Evolutionary conservation across 78 protist species (phyloP).

Genomic region (Polysphondylium violaceum): DNA sequence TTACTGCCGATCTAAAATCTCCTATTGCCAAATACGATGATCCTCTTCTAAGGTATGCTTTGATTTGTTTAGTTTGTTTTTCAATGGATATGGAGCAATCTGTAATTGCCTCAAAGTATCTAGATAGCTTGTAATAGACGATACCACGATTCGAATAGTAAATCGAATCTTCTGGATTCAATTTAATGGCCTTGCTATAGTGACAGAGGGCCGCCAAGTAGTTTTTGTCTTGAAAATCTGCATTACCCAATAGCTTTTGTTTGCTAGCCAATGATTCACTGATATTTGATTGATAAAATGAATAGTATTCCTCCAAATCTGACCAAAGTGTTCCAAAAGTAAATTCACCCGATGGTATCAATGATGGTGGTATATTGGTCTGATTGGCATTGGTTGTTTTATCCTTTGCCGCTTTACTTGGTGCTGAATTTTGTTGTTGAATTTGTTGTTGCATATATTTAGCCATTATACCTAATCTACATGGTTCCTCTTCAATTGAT

Average conservation of each 20-base stretch:
- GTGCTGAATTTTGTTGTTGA: neutral
- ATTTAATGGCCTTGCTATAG: conserved; percentile 67
- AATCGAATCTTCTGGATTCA: conserved; percentile 64
- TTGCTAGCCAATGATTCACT: conserved; percentile 43
- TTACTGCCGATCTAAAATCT: conserved; percentile 18
- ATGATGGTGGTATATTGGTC: neutral
- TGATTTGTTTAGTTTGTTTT: conserved; percentile 46
- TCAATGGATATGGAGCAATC: conserved; percentile 71
- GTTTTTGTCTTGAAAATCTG: conserved; percentile 43
- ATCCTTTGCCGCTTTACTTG: neutral
- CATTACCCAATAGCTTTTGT: conserved; percentile 61
- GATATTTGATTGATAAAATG: neutral
- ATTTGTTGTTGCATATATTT: conserved; percentile 18
- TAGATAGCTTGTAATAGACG: conserved; percentile 51
- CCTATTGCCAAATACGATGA: conserved; percentile 52
- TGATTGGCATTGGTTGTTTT: neutral
- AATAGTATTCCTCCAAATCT: conserved; percentile 55
- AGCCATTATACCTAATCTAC: conserved; percentile 38
- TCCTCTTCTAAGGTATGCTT: conserved; percentile 66
- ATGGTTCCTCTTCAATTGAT: conserved; percentile 70
- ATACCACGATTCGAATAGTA: conserved; percentile 73
- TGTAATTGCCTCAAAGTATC: conserved; percentile 75
- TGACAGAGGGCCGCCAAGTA: conserved; percentile 50
- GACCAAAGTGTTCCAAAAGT: conserved; percentile 32
- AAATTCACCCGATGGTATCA: conserved; percentile 62